Evolutionary conservation across 768 basidiomycete species (phyloP).

Genomic region (Termitomyces sp.): DNA sequence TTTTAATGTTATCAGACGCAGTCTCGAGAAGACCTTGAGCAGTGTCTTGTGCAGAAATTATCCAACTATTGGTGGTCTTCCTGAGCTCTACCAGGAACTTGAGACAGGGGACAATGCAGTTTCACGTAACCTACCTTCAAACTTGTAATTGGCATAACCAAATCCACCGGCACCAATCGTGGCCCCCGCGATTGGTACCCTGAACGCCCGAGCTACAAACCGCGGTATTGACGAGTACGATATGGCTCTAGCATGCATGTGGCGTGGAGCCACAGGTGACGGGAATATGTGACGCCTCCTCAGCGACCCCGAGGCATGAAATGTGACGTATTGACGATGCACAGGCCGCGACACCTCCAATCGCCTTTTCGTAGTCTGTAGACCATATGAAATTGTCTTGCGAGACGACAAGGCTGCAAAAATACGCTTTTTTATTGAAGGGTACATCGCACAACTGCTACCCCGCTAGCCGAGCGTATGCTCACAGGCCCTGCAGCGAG

Average conservation of each 20-base stretch:
- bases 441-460: conserved; percentile 11
- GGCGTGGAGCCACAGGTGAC: conserved; percentile 42
- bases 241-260: conserved; percentile 66
- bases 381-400: conserved; percentile 50
- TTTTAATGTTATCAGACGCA: conserved; percentile 62
- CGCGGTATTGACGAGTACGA: conserved; percentile 89
- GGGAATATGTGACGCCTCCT: conserved; percentile 42
- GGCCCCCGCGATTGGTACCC: conserved; percentile 82
- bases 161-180: conserved; percentile 88
- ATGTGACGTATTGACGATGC: conserved; percentile 54
- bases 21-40: conserved; percentile 67
- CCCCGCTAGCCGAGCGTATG: not conserved
- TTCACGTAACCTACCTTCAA: conserved; percentile 63
- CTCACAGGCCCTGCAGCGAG: not conserved
- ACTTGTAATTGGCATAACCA: conserved; percentile 94
- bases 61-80: conserved; percentile 62
- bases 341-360: conserved; percentile 31
- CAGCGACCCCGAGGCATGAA: conserved; percentile 47
- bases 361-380: conserved; percentile 35
- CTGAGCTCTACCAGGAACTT: conserved; percentile 53
- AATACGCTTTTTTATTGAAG: conserved; percentile 14
- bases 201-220: conserved; percentile 81
- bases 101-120: not conserved
- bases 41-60: conserved; percentile 58
- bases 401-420: conserved; percentile 18